A percentile compares a stretch with the other conserved stretches of the same genome.
phyloP scores from a whole-genome alignment of 1,139 yeast species.

The Saccharomycopsis phalli region DNA sequence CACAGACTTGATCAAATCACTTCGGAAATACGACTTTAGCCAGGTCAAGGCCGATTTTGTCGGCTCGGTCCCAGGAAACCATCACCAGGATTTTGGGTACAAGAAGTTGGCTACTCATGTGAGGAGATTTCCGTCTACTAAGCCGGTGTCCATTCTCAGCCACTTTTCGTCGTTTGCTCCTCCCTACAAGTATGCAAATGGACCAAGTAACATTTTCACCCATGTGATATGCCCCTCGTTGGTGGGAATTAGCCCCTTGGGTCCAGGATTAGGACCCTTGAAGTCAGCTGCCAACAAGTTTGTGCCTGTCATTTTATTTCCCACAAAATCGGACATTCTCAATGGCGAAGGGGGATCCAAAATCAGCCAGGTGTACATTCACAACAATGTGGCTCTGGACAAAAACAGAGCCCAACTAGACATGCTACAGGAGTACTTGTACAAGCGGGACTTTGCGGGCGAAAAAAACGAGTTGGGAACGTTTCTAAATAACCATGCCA shows the following conservation, averaged over 20 bases:
- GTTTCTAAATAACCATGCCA: conserved; percentile 16
- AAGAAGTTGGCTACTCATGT: conserved; percentile 33
- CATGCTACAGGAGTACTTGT: conserved; percentile 5
- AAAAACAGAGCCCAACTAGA: conserved; percentile 8
- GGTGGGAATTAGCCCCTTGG: conserved; percentile 13
- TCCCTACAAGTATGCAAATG: conserved; percentile 4
- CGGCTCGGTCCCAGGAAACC: conserved; percentile 37
- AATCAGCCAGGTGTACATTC: conserved; percentile 7
- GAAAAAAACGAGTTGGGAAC: conserved; percentile 7
- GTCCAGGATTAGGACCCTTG: conserved; percentile 4
- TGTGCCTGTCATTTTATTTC: conserved; percentile 18
- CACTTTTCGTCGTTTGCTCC: conserved; percentile 18
- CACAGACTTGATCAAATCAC: conserved; percentile 22
- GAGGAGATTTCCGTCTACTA: conserved; percentile 24
- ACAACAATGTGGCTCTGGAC: not conserved
- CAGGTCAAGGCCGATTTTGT: conserved; percentile 33
- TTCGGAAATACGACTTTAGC: conserved; percentile 30
- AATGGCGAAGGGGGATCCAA: conserved; percentile 11
- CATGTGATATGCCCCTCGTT: conserved; percentile 18
- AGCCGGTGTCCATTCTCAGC: conserved; percentile 11
- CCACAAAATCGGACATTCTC: conserved; percentile 13
- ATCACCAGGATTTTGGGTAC: conserved; percentile 33
- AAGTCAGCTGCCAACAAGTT: not conserved
- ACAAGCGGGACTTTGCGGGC: conserved; percentile 12
- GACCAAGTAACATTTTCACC: conserved; percentile 10